Conservation (phyloP, 108 stramenopile species). For the Cyclotella sp. region DNA sequence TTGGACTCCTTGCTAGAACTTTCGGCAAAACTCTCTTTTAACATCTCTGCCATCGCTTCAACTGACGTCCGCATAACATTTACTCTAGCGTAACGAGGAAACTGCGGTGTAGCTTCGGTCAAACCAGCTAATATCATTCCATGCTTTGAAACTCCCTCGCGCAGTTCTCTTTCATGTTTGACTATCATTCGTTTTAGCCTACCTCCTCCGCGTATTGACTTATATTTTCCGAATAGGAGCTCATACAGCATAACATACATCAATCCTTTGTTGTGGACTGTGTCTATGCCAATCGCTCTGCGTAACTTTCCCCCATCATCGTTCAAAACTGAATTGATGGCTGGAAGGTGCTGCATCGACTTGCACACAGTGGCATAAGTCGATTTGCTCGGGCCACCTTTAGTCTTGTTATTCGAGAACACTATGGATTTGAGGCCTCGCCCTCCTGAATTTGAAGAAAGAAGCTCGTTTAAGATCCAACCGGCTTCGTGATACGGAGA, state of each 20-base stretch:
- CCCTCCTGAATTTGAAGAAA: constrained; percentile 21
- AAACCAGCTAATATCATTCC: constrained; percentile 5
- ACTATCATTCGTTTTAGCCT: constrained; percentile 81
- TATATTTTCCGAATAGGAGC: constrained; percentile 80
- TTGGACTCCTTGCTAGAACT: constrained; percentile 5
- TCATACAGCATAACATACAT: constrained; percentile 87
- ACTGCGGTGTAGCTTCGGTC: constrained; percentile 17
- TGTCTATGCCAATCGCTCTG: constrained; percentile 47
- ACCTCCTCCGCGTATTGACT: constrained; percentile 84
- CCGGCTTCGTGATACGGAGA: constrained; percentile 49
- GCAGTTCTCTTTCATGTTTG: constrained; percentile 60
- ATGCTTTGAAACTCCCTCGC: constrained; percentile 32
- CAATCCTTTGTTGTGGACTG: constrained; percentile 59
- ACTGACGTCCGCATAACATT: constrained; percentile 69
- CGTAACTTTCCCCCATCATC: constrained; percentile 33
- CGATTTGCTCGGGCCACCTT: constrained; percentile 33
- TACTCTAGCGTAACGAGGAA: constrained; percentile 87
- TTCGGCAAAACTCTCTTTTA: constrained; percentile 31
- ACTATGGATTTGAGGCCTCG: constrained; percentile 52
- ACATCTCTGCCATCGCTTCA: constrained; percentile 45
- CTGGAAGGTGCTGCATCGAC: constrained; percentile 48
- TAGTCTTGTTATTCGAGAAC: constrained; percentile 33
- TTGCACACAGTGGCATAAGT: constrained; percentile 55
- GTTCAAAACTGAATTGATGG: constrained; percentile 43
- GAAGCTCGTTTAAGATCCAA: constrained; percentile 37